These are phyloP conservation scores for Leccinum subgranulosum DNA, from an alignment of 768 basidiomycete species.

Conservation along the genomic window DNA sequence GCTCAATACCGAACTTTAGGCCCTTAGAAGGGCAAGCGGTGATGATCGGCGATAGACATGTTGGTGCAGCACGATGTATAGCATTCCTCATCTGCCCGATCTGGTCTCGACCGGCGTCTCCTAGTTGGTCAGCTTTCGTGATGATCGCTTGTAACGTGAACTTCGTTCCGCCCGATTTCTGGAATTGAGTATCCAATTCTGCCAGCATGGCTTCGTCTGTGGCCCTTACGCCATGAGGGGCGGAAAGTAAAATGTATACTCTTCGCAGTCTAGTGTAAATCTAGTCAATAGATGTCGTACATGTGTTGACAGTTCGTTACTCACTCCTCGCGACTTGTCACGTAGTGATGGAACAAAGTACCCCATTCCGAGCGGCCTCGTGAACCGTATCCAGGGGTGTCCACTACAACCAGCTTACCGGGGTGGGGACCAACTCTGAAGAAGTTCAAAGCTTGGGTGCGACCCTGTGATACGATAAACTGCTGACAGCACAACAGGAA, in stretches of 20 bases:
- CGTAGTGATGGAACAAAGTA: slow-evolving; percentile 59
- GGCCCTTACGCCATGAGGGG: slow-evolving; percentile 56
- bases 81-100: slow-evolving; percentile 45
- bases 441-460: slow-evolving; percentile 71
- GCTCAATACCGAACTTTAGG: slow-evolving; percentile 54
- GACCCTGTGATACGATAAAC: slow-evolving; percentile 45
- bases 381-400: slow-evolving; percentile 78
- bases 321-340: slow-evolving; percentile 59
- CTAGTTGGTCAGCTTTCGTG: slow-evolving; percentile 63
- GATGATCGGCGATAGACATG: slow-evolving; percentile 65
- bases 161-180: slow-evolving; percentile 34
- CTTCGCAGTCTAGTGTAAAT: slow-evolving; percentile 52
- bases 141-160: slow-evolving; percentile 71
- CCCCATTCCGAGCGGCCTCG: slow-evolving; percentile 79
- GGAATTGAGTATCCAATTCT: slow-evolving; percentile 37
- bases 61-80: slow-evolving; percentile 52
- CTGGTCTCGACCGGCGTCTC: slow-evolving; percentile 30
- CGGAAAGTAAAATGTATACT: slow-evolving; percentile 69
- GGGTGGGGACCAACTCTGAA: slow-evolving; percentile 57
- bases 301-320: slow-evolving; percentile 21
- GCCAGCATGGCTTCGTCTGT: slow-evolving; percentile 61
- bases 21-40: slow-evolving; percentile 47
- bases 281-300: background rate
- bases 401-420: slow-evolving; percentile 65
- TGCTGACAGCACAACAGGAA: background rate